A percentile compares a stretch with the other conserved stretches of the same genome.
phyloP scores from a whole-genome alignment of 2,329 filamentous ascomycete species.

The Phoma sp. region DNA sequence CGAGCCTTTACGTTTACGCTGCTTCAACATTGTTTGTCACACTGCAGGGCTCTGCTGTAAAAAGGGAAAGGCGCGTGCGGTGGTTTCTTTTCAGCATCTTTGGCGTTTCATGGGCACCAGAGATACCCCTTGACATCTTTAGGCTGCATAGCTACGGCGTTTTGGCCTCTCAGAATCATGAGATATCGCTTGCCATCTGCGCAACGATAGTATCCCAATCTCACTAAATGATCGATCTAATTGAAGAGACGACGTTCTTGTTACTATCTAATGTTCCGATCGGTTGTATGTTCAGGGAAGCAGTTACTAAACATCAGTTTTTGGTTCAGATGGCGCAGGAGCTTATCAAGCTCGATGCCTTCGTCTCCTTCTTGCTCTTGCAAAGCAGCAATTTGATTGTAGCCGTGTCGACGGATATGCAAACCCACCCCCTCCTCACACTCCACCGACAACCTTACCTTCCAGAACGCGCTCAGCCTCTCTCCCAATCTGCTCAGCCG shows the following conservation, averaged over 20 bases:
- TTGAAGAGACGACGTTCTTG: neutral
- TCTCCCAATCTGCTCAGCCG: slow-evolving; percentile 18
- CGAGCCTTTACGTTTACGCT: neutral
- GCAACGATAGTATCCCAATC: neutral
- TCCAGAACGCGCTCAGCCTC: slow-evolving; percentile 29
- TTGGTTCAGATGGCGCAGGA: neutral
- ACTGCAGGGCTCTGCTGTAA: neutral
- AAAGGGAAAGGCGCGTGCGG: too few species aligned
- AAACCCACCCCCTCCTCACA: neutral
- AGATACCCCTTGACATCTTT: slow-evolving; percentile 17
- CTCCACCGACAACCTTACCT: slow-evolving; percentile 9
- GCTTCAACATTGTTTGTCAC: neutral
- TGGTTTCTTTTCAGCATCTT: neutral
- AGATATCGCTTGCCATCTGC: neutral
- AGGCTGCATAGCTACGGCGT: slow-evolving; percentile 17
- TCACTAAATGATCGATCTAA: neutral
- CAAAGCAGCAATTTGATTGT: neutral
- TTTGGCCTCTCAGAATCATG: neutral
- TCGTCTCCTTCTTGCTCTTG: neutral
- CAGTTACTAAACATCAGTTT: neutral
- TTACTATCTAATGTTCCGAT: neutral
- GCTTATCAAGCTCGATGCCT: neutral
- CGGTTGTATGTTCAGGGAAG: neutral
- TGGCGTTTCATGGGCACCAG: slow-evolving; percentile 12
- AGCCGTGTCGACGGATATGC: neutral